phyloP scores from a whole-genome alignment of 2,329 filamentous ascomycete species.

The Pleurostoma richardsiae region DNA sequence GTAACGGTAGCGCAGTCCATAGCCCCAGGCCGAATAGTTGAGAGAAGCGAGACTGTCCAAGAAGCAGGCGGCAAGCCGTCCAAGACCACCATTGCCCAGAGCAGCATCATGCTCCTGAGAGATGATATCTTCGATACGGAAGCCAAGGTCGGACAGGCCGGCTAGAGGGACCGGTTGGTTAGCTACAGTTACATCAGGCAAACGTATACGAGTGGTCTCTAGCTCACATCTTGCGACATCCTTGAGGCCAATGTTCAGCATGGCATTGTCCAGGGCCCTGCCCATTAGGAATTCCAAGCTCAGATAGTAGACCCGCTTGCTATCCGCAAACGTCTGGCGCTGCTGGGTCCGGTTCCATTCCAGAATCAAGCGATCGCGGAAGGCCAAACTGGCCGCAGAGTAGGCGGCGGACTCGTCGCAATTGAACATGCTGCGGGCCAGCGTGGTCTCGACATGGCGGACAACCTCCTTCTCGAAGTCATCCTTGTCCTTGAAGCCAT shows the following conservation, averaged over 20 bases:
- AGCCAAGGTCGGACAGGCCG: conserved; percentile 83
- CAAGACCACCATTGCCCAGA: conserved; percentile 91
- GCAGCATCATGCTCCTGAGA: conserved; percentile 93
- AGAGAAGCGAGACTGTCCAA: conserved; percentile 92
- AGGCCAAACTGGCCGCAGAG: conserved; percentile 82
- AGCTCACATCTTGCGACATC: conserved; percentile 69
- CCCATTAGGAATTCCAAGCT: conserved; percentile 98
- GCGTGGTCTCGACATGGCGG: conserved; percentile 90
- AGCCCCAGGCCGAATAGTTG: conserved; percentile 96
- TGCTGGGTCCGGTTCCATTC: conserved; percentile 99
- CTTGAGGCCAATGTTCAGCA: conserved; percentile 92
- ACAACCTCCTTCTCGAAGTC: conserved; percentile 86
- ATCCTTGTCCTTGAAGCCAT: conserved; percentile 71
- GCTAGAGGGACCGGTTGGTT: conserved; percentile 41
- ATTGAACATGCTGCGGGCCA: conserved; percentile 95
- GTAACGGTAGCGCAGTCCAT: conserved; percentile 91
- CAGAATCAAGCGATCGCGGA: conserved; percentile 86
- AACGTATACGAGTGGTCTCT: not conserved
- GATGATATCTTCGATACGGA: conserved; percentile 95
- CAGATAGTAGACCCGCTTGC: conserved; percentile 94
- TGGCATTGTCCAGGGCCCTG: conserved; percentile 92
- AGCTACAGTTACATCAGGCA: too few relatives aligned
- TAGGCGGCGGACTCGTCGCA: conserved; percentile 95
- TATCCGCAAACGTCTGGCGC: conserved; percentile 82
- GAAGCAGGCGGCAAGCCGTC: conserved; percentile 92